Evolutionary conservation across 2,329 filamentous ascomycete species (phyloP).

Genomic region (Shiraia bambusicola): DNA sequence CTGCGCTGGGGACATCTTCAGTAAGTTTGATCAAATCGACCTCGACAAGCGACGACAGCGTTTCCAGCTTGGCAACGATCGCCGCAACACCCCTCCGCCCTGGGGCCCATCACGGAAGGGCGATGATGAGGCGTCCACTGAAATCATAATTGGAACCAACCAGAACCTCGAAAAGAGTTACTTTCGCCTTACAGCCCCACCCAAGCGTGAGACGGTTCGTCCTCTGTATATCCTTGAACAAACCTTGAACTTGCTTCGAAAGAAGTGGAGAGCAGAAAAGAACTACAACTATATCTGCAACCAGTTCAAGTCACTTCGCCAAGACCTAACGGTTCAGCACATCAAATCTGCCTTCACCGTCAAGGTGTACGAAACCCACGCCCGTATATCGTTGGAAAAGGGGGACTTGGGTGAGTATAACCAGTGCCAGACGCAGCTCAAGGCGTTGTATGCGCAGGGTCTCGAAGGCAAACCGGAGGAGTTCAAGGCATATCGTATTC

Average conservation of each 20-base stretch:
- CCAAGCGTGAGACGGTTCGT: conserved; percentile 84
- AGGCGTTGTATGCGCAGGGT: conserved; percentile 83
- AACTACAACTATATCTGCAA: conserved; percentile 99
- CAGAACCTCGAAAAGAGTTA: conserved; percentile 89
- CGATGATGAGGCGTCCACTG: conserved; percentile 52
- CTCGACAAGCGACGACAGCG: conserved; percentile 87
- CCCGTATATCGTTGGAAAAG: conserved; percentile 95
- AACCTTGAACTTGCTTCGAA: conserved; percentile 84
- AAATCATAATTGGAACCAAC: conserved; percentile 83
- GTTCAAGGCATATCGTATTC: conserved; percentile 98
- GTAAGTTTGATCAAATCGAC: conserved; percentile 87
- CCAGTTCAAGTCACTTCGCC: conserved; percentile 97
- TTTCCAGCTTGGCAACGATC: conserved; percentile 63
- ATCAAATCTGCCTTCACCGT: conserved; percentile 97
- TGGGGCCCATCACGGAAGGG: conserved; percentile 52
- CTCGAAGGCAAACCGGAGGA: conserved; percentile 88
- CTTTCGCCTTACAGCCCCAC: conserved; percentile 86
- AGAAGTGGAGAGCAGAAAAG: conserved; percentile 89
- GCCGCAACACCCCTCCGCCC: conserved; percentile 57
- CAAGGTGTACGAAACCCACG: conserved; percentile 94
- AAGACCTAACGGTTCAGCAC: conserved; percentile 96
- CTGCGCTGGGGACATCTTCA: conserved; percentile 58
- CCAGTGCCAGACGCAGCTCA: conserved; percentile 98
- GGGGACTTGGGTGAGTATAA: conserved; percentile 99
- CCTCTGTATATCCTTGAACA: conserved; percentile 77